Conservation (phyloP, 192 early-diverging fungal genomes). For the Rhizoclosmatium globosum region DNA sequence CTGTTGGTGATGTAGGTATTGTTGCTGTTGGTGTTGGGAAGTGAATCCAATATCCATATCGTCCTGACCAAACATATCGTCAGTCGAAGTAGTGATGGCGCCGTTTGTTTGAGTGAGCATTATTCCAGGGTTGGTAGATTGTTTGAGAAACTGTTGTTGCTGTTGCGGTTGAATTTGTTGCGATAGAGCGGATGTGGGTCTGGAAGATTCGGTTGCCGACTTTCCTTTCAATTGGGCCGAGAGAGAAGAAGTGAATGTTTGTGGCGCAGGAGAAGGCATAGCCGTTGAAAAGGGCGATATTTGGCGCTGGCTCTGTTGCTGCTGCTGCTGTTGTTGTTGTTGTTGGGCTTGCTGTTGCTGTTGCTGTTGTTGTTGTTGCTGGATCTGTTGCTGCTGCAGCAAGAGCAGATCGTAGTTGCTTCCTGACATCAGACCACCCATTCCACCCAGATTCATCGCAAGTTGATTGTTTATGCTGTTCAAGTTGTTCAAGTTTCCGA, state of each 20-base stretch:
- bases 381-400: not conserved
- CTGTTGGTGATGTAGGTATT: not conserved
- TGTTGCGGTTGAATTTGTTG: not conserved
- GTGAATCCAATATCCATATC: not conserved
- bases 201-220: not conserved
- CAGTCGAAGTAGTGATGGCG: not conserved
- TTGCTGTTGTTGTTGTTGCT: not conserved
- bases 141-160: conserved; percentile 18
- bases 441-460: no score
- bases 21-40: not conserved
- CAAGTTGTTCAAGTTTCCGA: no score
- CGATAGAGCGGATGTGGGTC: conserved; percentile 3
- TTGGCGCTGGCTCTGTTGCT: not conserved
- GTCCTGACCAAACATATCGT: conserved; percentile 3
- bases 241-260: conserved; percentile 13
- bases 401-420: not conserved
- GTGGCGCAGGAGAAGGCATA: not conserved
- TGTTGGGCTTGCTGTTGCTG: conserved; percentile 4
- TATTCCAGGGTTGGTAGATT: conserved; percentile 17
- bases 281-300: conserved; percentile 8
- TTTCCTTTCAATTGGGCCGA: conserved; percentile 23
- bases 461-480: no score
- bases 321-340: conserved; percentile 19
- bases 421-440: not conserved
- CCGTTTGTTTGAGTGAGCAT: conserved; percentile 3